Base-by-base conservation (phyloP, 805 yeast species). In the Yueomyces sinensis region DNA sequence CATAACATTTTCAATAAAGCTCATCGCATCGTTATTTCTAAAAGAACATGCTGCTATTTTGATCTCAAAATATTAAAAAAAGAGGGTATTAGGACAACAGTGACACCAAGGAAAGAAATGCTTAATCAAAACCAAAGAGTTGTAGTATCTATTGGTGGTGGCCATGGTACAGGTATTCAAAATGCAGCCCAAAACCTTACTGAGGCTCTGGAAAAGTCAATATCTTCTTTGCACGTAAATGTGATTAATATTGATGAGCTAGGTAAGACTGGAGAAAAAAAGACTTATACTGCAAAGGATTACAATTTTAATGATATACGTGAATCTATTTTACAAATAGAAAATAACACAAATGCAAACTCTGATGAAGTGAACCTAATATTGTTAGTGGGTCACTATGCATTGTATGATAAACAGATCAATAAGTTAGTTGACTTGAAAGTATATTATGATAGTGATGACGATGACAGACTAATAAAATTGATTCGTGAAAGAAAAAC, bases 401-500 rank as follows among this genome's bases (percentile, higher is more conserved):
- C 94, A 0, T 62, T 87, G 17, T 80, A 73, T 48, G 77, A 82
- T 50, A 58, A 60, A 31, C 61, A 61, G 15, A 54, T 87, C 9
- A 57, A 81, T 25, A 60, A 61, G 9, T 40, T 68, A 47, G 76
- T 87, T 0, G 63, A 72, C 1, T 62, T 86, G 42, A 78, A 74
- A 48, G 72, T 87, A 2, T 87, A 78, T 45, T 65, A 87, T 13
- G 91, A 82, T 43, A 70, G 84, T 41, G 96, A 87, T 55, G 74
- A 89, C 1, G 97, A 87, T 54, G 74, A 80, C 4, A 60, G 95
- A 36, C 60, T 87, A 29, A 76, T 83, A n/a, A 69, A 94, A 42
- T 74, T 91, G 80, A 77, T 82, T 32, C 60, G 39, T 9, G 36
- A 43, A 11, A 33, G 37, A 16, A 34, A 39, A 1, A 41, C 43